Evolutionary conservation across 2,329 filamentous ascomycete genomes (phyloP).

Genomic region (Colletotrichum sp.): DNA sequence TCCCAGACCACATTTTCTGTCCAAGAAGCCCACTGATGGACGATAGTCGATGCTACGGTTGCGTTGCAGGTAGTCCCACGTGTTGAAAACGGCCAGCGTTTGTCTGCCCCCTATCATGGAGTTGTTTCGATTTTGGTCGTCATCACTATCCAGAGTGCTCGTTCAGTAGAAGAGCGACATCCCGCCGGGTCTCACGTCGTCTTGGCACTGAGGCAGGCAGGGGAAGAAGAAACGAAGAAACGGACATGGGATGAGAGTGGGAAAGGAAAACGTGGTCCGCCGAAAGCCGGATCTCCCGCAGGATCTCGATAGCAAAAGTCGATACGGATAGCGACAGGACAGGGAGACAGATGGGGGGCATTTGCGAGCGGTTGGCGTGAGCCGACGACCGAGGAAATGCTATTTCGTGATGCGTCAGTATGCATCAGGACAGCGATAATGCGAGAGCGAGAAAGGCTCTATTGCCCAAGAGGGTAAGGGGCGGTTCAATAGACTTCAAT

Average conservation of each 20-base stretch:
- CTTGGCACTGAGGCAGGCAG: neutral
- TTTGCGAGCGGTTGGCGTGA: neutral
- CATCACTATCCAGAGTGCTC: neutral
- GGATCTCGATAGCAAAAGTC: neutral
- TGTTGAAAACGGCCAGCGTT: neutral
- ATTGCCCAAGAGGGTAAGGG: neutral
- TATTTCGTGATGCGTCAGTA: neutral
- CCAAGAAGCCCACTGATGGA: neutral
- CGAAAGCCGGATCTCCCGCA: neutral
- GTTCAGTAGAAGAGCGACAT: neutral
- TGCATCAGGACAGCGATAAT: neutral
- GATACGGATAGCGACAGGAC: neutral
- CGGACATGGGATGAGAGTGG: neutral
- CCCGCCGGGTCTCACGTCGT: neutral
- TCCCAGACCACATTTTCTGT: neutral
- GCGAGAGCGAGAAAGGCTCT: neutral
- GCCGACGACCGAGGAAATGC: neutral
- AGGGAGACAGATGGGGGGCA: neutral
- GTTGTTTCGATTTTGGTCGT: neutral
- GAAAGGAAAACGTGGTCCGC: neutral
- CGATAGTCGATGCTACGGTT: neutral
- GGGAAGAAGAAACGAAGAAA: neutral
- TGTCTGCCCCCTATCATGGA: neutral
- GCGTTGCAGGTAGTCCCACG: neutral
- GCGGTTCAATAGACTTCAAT: neutral